These are phyloP conservation scores for Cyberlindnera euphorbiae DNA, from an alignment of 805 yeast genomes.

Conservation along the genomic window DNA sequence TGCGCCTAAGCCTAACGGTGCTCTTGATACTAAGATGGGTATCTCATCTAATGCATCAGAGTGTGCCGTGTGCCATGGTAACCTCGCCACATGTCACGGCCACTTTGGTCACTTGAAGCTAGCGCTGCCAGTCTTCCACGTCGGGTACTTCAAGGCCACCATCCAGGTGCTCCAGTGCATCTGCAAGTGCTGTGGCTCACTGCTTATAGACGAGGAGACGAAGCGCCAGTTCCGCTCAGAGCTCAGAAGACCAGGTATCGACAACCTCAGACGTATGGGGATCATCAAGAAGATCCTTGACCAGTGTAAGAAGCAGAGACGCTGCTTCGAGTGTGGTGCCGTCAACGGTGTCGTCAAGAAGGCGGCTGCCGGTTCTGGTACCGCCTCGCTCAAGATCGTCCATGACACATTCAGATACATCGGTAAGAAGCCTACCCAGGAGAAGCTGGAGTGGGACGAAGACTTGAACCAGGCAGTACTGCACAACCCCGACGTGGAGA, in stretches of 20 bases:
- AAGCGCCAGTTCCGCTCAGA: constrained; percentile 71
- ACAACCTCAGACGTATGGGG: constrained; percentile 88
- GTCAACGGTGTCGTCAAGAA: constrained; percentile 96
- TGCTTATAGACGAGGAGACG: constrained; percentile 67
- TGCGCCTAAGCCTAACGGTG: constrained; percentile 77
- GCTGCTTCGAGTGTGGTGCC: constrained; percentile 83
- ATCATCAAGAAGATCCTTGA: constrained; percentile 77
- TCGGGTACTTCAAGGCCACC: constrained; percentile 91
- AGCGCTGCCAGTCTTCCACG: constrained; percentile 95
- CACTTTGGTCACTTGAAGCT: constrained; percentile 94
- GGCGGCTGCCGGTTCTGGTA: constrained; percentile 87
- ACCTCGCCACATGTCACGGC: constrained; percentile 92
- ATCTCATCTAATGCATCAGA: constrained; percentile 80
- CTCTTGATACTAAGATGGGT: constrained; percentile 92
- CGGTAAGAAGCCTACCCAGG: constrained; percentile 84
- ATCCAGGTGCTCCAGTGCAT: constrained; percentile 84
- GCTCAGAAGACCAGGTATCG: constrained; percentile 80
- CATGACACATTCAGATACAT: constrained; percentile 96
- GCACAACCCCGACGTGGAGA: constrained; percentile 83
- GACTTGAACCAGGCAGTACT: constrained; percentile 74
- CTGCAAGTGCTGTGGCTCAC: constrained; percentile 82
- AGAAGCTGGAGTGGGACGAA: constrained; percentile 80
- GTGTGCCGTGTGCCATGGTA: constrained; percentile 90
- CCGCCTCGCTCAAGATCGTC: constrained; percentile 90
- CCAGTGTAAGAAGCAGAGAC: constrained; percentile 92